A percentile compares a stretch with the other conserved stretches of the same genome.
Conservation (phyloP, 768 basidiomycete species). For the Tylopilus plumbeoviolaceoides region DNA sequence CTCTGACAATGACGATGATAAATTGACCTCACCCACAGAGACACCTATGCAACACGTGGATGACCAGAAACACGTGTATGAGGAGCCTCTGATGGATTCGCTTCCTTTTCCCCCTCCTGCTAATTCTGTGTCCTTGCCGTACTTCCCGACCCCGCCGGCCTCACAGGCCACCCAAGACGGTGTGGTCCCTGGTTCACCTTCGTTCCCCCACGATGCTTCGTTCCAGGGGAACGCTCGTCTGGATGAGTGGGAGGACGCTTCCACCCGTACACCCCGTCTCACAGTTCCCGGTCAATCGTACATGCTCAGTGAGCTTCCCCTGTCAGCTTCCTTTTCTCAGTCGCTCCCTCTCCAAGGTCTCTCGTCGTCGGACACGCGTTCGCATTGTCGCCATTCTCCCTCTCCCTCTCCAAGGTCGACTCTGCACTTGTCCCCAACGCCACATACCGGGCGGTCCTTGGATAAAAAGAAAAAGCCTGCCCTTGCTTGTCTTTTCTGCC, state of each 20-base stretch:
- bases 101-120: slow-evolving; percentile 28
- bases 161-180: slow-evolving; percentile 14
- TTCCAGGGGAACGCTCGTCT: slow-evolving; percentile 6
- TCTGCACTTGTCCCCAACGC: slow-evolving; percentile 19
- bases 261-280: slow-evolving; percentile 1
- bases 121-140: slow-evolving; percentile 16
- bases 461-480: slow-evolving; percentile 54
- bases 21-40: neutral
- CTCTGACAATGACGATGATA: slow-evolving; percentile 13
- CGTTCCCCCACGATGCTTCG: slow-evolving; percentile 9
- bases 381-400: slow-evolving; percentile 21
- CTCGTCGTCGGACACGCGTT: slow-evolving; percentile 16
- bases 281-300: slow-evolving; percentile 14
- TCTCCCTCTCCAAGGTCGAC: slow-evolving; percentile 26
- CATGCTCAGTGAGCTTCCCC: slow-evolving; percentile 16
- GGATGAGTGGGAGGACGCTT: slow-evolving; percentile 24
- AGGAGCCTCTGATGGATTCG: slow-evolving; percentile 30
- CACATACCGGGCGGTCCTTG: slow-evolving; percentile 23
- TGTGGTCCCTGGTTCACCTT: slow-evolving; percentile 8
- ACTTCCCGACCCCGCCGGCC: slow-evolving; percentile 13
- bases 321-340: slow-evolving; percentile 9
- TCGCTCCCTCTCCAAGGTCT: slow-evolving; percentile 10
- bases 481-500: slow-evolving; percentile 61
- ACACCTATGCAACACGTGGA: slow-evolving; percentile 8
- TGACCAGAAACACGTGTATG: slow-evolving; percentile 10